A percentile compares a stretch with the other conserved stretches of the same genome.
Evolutionary conservation across 345 rosid genomes (phyloP).

Genomic region (Syzygium aqueum): DNA sequence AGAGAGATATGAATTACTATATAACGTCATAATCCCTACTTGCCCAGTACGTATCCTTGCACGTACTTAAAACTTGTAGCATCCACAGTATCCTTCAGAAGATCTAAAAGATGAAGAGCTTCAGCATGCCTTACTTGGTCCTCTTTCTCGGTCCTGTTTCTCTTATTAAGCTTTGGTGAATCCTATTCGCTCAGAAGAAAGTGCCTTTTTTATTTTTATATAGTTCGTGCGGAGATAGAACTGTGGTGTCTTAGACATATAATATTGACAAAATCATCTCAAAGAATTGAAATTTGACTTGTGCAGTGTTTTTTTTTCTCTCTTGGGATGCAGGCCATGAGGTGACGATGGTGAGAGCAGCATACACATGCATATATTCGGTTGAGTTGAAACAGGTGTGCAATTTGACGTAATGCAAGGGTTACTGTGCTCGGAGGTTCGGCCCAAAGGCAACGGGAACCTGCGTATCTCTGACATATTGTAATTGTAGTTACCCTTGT

Average conservation of each 20-base stretch:
- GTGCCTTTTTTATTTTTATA: neutral
- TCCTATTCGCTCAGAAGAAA: neutral
- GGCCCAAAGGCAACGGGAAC: neutral
- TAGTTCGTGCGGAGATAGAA: neutral
- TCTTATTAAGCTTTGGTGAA: neutral
- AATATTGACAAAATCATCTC: neutral
- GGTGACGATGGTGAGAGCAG: too few relatives aligned
- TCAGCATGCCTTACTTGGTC: neutral
- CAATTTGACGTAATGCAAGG: neutral
- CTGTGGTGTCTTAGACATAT: neutral
- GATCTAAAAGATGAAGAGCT: neutral
- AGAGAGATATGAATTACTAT: neutral
- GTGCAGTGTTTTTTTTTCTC: neutral
- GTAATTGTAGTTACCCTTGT: neutral
- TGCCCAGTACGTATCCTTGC: neutral
- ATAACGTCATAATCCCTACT: neutral
- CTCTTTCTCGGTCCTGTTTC: neutral
- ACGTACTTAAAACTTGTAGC: neutral
- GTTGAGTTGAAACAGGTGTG: neutral
- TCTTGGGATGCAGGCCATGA: neutral
- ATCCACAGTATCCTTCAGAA: neutral
- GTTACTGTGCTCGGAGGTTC: accelerated
- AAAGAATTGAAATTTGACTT: neutral
- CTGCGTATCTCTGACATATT: neutral
- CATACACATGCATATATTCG: too few relatives aligned